Evolutionary conservation across 73 alveolate species (phyloP).

Genomic region (Tetrahymena malaccensis): DNA sequence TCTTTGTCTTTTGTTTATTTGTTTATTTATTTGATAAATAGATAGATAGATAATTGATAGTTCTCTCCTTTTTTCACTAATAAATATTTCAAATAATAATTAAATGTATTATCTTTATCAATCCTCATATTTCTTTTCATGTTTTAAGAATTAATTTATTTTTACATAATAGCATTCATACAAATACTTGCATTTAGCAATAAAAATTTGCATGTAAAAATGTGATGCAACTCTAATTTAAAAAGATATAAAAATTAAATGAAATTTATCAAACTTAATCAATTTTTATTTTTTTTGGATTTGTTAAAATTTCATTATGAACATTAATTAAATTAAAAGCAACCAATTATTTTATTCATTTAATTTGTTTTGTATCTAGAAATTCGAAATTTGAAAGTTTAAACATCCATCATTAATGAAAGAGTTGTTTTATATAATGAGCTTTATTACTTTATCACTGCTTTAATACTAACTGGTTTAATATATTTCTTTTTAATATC

Average conservation of each 20-base stretch:
- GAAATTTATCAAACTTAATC: not conserved
- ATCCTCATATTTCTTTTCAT: too few relatives aligned
- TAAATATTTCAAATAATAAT: too few relatives aligned
- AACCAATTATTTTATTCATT: not conserved
- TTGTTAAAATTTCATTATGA: not conserved
- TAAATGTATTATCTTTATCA: not conserved
- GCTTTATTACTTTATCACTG: too few relatives aligned
- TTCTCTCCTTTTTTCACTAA: not conserved
- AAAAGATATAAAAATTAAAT: not conserved
- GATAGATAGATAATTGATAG: not conserved
- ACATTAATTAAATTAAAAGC: not conserved
- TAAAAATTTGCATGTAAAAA: not conserved
- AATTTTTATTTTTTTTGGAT: not conserved
- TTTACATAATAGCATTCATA: too few relatives aligned
- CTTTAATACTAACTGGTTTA: too few relatives aligned
- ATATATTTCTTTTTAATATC: too few relatives aligned
- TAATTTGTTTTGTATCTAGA: too few relatives aligned
- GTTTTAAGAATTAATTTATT: too few relatives aligned
- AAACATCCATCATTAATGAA: too few relatives aligned
- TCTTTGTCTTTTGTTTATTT: not conserved
- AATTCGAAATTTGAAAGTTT: not conserved
- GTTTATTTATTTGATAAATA: not conserved
- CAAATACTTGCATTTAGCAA: too few relatives aligned
- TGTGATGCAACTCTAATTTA: not conserved
- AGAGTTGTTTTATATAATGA: too few relatives aligned